Evolutionary conservation across 129 eudicot genomes (phyloP).

Genomic region (Cynara cardunculus): DNA sequence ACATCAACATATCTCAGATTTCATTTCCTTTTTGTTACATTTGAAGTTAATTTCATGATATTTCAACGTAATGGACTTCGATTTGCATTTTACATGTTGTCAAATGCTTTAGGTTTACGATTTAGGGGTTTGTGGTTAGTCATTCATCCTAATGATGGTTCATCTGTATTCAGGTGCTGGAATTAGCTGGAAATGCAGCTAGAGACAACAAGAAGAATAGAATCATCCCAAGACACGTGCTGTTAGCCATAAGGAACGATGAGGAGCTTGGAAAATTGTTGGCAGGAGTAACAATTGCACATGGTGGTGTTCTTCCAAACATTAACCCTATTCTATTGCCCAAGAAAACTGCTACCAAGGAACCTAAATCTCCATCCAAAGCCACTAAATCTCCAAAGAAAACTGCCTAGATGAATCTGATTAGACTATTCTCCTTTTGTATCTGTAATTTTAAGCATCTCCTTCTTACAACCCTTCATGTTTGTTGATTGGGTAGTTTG

Average conservation of each 20-base stretch:
- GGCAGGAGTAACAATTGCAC: conserved; percentile 34
- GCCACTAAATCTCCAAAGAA: conserved; percentile 26
- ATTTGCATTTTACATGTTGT: too few relatives aligned
- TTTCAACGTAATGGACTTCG: background rate
- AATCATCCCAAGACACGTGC: conserved; percentile 26
- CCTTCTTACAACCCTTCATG: background rate
- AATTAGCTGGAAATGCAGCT: conserved; percentile 34
- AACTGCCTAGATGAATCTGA: background rate
- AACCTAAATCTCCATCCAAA: conserved; percentile 17
- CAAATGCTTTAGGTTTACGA: background rate
- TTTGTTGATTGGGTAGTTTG: background rate
- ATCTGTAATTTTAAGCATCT: background rate
- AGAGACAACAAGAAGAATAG: conserved; percentile 34
- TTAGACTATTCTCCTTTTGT: background rate
- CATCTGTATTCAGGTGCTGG: conserved; percentile 9
- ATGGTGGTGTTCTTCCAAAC: conserved; percentile 33
- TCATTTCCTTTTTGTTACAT: too few relatives aligned
- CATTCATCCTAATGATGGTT: background rate
- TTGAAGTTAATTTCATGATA: background rate
- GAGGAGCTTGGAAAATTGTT: conserved; percentile 34
- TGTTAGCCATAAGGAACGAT: conserved; percentile 28
- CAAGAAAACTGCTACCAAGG: conserved; percentile 22
- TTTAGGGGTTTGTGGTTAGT: background rate
- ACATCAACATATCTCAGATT: background rate
- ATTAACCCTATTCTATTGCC: conserved; percentile 32